Conservation (phyloP, 441 rosid genomes). For the Populus hybrid region DNA sequence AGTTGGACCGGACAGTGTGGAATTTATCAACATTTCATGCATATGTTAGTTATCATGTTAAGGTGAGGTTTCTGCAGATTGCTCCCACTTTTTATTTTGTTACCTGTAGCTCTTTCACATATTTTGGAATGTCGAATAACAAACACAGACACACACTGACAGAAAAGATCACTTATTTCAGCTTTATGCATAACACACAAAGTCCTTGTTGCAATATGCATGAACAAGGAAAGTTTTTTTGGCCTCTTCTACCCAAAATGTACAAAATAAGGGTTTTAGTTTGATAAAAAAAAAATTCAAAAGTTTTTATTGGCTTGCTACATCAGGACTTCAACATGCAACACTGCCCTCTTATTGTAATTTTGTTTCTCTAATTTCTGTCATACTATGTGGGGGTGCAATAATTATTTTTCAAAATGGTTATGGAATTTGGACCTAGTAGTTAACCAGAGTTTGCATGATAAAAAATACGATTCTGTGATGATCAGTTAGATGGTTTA, state of each 20-base stretch:
- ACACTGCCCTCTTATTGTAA: neutral
- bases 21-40: constrained; percentile 88
- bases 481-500: neutral
- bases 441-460: neutral
- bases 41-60: constrained; percentile 92
- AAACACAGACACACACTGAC: neutral
- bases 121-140: neutral
- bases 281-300: neutral
- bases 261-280: neutral
- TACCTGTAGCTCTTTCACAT: neutral
- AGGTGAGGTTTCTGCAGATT: constrained; percentile 41
- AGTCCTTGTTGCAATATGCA: no score
- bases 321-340: neutral
- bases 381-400: neutral
- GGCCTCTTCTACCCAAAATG: neutral
- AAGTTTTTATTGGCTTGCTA: neutral
- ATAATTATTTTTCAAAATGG: neutral
- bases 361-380: neutral
- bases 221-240: neutral
- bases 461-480: neutral
- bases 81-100: neutral
- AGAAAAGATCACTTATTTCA: neutral
- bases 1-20: constrained; percentile 87
- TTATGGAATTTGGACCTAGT: no score
- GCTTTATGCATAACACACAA: no score